Evolutionary conservation across 495 filamentous ascomycete genomes (phyloP), one percentile per base, ranked within the genome.

Genomic region (Penicillium flavigenum): DNA sequence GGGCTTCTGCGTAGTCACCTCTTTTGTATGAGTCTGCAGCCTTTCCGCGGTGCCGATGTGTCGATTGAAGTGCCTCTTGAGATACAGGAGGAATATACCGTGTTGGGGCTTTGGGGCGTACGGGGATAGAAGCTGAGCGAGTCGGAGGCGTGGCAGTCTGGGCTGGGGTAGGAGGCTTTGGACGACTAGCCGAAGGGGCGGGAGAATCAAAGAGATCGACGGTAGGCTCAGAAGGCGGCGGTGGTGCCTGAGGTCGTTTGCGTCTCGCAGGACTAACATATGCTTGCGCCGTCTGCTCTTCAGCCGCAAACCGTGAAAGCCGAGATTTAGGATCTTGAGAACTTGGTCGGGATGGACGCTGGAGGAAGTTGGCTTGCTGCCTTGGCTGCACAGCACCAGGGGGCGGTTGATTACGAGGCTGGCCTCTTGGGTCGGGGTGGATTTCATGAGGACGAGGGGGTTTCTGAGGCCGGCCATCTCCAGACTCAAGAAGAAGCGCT

Each of bases 11-110:
- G 70, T 90, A 98, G 71, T 98, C 94, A 34, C 94, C 94, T 24
- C 89, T 84, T 72, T 96, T 98, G 79, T 96, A 98, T 60, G 92
- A 86, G 53, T 85, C 86, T 11, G 90, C 87, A 29, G 92, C 95
- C 51, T 85, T 85, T 52, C 85, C 79, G 17, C 95, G 88, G 51
- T 91, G 79, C n/a, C 82, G 77, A 43, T 85, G 85, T 16, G 91
- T 96, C 16, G 83, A 81, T 51, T 86, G 76, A 7, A 96, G 81
- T 3, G 86, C 86, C 46, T 83, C 78, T 11, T 83, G 68, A 0
- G 91, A 87, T 7, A 92, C 67, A 9, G 77, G 63, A 17, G 92
- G 92, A 48, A 96, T 82, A 41, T 80, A 78, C 7, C 90, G 83
- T 39, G 79, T 72, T 14, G 83, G 81, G 42, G 77, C 77, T 72